A percentile compares a stretch with the other conserved stretches of the same genome.
Conservation (phyloP, 2,329 filamentous ascomycete genomes). For the Trichoderma afroharzianum region DNA sequence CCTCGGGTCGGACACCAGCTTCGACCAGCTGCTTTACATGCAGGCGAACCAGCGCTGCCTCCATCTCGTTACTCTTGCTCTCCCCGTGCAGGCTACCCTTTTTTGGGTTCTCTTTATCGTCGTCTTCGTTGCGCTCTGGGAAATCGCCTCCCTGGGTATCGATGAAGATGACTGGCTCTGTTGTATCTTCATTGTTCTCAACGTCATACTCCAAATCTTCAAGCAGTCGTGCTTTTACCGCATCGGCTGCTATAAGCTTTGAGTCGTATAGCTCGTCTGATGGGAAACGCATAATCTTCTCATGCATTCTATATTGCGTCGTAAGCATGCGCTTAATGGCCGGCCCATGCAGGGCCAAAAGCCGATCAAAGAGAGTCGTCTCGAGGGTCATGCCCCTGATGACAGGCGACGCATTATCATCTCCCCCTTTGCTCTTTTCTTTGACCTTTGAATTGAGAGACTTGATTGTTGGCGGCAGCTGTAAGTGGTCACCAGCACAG, state of each 20-base stretch:
- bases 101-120: slow-evolving; percentile 48
- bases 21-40: slow-evolving; percentile 75
- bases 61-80: slow-evolving; percentile 90
- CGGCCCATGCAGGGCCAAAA: slow-evolving; percentile 76
- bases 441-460: slow-evolving; percentile 57
- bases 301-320: slow-evolving; percentile 97
- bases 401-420: slow-evolving; percentile 32
- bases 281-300: slow-evolving; percentile 91
- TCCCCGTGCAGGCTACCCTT: slow-evolving; percentile 46
- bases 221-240: slow-evolving; percentile 71
- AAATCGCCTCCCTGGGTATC: slow-evolving; percentile 96
- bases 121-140: slow-evolving; percentile 75
- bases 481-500: slow-evolving; percentile 89
- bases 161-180: slow-evolving; percentile 84
- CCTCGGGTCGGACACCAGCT: slow-evolving; percentile 73
- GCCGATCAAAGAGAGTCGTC: slow-evolving; percentile 86
- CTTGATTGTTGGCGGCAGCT: slow-evolving; percentile 93
- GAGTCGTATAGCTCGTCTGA: slow-evolving; percentile 84
- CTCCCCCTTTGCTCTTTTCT: slow-evolving; percentile 33
- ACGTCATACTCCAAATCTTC: slow-evolving; percentile 76
- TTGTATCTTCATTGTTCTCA: slow-evolving; percentile 77
- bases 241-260: slow-evolving; percentile 74
- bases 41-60: slow-evolving; percentile 73
- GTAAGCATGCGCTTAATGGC: slow-evolving; percentile 92
- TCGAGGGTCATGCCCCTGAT: slow-evolving; percentile 65